Evolutionary conservation across 2,329 filamentous ascomycete species (phyloP).

Genomic region (Trichoderma hamatum): DNA sequence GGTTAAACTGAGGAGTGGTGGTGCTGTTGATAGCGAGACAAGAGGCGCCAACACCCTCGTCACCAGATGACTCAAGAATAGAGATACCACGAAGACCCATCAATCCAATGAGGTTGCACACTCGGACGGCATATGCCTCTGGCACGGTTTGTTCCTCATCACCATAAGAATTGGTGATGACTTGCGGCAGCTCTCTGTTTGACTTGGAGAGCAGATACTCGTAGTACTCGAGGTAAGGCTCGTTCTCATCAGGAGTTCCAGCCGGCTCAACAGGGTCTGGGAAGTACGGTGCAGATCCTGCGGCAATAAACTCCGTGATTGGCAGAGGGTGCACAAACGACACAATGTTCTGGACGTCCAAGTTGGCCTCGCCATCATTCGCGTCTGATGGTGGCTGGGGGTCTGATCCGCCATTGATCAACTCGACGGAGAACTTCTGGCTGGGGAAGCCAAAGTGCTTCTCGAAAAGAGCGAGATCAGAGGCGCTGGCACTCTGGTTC

Average conservation of each 20-base stretch:
- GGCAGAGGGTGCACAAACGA: constrained; percentile 27
- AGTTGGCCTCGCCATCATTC: constrained; percentile 28
- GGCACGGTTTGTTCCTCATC: constrained; percentile 62
- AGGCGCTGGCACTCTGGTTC: constrained; percentile 24
- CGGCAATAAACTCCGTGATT: constrained; percentile 23
- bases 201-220: constrained; percentile 51
- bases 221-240: constrained; percentile 60
- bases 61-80: constrained; percentile 55
- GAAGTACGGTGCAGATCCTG: not conserved
- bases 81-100: constrained; percentile 56
- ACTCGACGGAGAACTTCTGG: constrained; percentile 26
- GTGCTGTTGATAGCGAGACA: constrained; percentile 32
- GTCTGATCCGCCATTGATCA: constrained; percentile 20
- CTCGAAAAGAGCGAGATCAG: constrained; percentile 24
- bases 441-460: constrained; percentile 13
- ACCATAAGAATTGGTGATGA: constrained; percentile 61
- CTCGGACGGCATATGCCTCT: constrained; percentile 52
- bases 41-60: constrained; percentile 51
- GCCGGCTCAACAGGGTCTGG: constrained; percentile 17
- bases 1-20: constrained; percentile 52
- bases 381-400: constrained; percentile 3
- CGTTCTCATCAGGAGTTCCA: constrained; percentile 44
- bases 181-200: constrained; percentile 54
- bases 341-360: constrained; percentile 29
- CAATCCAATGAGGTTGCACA: constrained; percentile 57